phyloP scores from a whole-genome alignment of 768 basidiomycete species.

The Calocera cornea region DNA sequence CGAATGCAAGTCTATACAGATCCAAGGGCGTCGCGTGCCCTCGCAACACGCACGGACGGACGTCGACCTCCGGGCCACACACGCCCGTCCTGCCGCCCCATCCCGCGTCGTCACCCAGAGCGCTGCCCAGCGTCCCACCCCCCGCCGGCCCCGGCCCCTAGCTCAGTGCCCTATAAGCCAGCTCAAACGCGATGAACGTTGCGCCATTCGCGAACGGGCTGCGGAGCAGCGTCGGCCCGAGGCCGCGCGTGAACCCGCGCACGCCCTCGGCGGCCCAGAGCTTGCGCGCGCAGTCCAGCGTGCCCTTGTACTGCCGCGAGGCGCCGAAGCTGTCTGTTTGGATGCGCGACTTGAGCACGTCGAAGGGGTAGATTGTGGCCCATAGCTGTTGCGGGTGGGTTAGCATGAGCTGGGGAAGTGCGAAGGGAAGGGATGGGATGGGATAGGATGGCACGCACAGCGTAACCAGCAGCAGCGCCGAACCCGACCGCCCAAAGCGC shows the following conservation, averaged over 20 bases:
- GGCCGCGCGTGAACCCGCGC: slow-evolving; percentile 78
- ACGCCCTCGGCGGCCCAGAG: slow-evolving; percentile 76
- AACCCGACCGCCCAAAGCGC: slow-evolving; percentile 69
- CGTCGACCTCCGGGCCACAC: too few species aligned
- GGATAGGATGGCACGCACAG: slow-evolving; percentile 55
- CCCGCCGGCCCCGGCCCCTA: not conserved
- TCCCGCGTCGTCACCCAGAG: too few species aligned
- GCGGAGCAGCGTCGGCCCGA: slow-evolving; percentile 85
- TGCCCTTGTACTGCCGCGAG: slow-evolving; percentile 68
- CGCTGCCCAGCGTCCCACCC: too few species aligned
- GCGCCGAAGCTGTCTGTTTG: slow-evolving; percentile 83
- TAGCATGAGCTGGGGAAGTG: too few species aligned
- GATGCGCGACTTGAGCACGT: slow-evolving; percentile 92
- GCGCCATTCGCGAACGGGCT: slow-evolving; percentile 91
- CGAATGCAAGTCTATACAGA: too few species aligned
- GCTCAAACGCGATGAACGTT: slow-evolving; percentile 91
- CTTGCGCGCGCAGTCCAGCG: slow-evolving; percentile 67
- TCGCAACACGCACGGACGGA: too few species aligned
- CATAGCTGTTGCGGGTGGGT: slow-evolving; percentile 41
- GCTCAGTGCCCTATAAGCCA: slow-evolving; percentile 52
- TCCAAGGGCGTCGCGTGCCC: too few species aligned
- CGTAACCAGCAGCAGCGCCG: slow-evolving; percentile 87
- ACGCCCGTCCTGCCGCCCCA: too few species aligned
- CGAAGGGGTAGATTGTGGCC: slow-evolving; percentile 90
- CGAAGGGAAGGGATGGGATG: not conserved